Percentiles rank a stretch among this genome's conserved stretches.
These are phyloP conservation scores for Leptographium procerum DNA, from an alignment of 2,329 filamentous ascomycete genomes.

Conservation along the genomic window DNA sequence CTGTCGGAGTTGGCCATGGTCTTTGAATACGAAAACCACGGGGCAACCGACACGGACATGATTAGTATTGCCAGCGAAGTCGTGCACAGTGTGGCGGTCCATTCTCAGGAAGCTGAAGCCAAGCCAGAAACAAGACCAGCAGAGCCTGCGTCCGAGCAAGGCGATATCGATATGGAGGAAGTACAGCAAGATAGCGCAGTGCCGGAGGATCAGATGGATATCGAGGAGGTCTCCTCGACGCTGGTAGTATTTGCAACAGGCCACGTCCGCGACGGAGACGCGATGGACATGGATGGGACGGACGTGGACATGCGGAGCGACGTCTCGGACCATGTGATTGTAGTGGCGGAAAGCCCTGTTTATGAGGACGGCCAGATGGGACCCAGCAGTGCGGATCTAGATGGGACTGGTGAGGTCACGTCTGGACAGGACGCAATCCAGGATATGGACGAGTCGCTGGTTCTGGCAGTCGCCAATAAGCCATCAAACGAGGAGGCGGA, in stretches of 20 bases:
- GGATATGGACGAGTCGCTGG: neutral
- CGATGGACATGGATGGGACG: slow-evolving; percentile 9
- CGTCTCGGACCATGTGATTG: neutral
- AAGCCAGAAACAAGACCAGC: neutral
- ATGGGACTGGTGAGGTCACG: neutral
- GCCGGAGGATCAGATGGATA: neutral
- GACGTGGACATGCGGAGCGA: slow-evolving; percentile 11
- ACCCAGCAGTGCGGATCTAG: neutral
- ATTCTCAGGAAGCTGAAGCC: neutral
- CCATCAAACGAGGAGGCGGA: neutral
- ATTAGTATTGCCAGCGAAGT: neutral
- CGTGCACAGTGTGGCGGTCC: neutral
- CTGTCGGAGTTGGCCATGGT: slow-evolving; percentile 12
- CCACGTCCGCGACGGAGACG: slow-evolving; percentile 5
- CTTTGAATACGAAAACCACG: slow-evolving; percentile 2
- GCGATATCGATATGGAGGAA: neutral
- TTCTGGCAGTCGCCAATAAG: neutral
- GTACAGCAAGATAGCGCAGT: neutral
- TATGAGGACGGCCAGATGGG: neutral
- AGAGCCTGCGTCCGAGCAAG: no score
- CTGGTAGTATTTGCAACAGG: neutral
- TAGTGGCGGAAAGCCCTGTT: neutral
- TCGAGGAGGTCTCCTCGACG: slow-evolving; percentile 1
- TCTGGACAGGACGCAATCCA: neutral
- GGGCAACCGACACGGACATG: slow-evolving; percentile 4